Base-by-base conservation (phyloP, 2,329 filamentous ascomycete species). In the Alternaria triticina region DNA sequence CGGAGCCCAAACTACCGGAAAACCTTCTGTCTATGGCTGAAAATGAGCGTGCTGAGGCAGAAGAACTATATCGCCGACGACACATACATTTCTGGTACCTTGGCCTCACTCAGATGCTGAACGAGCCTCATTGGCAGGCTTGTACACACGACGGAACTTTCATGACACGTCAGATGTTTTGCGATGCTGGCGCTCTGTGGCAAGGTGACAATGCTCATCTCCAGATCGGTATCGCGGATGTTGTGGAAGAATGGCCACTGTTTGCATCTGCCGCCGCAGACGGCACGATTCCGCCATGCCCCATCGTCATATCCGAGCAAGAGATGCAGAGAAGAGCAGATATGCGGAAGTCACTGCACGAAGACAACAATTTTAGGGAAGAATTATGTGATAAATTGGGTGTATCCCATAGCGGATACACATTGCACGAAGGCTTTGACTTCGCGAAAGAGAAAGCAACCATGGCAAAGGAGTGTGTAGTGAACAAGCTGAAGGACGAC, bases 1-100 rank as follows among this genome's bases (percentile, higher is more conserved):
- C 51, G 7, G 59, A 64, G 10, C 74, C 74, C 30, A 25, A 52
- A 13, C 70, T 69, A n/a, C 70, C 72, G 22, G 52, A 57, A 22
- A 50, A 69, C 47, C 45, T 74, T 51, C 55, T 67, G 0, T 62
- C 61, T 3, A 50, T 77, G 51, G 57, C 60, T 36, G 62, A 68
- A 36, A 27, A 28, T 27, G 69, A 74, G 17, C 66, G 67, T 49
- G 54, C 51, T 17, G 30, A 28, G 40, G 70, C 55, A n/a, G 60
- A 63, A 17, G 74, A 78, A 47, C 58, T 64, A 15, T 74, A 65
- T 50, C 71, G 75, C 20, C 70, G 71, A 44, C 60, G 73, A n/a
- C 71, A 76, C 33, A 36, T 76, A 23, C 75, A 77, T 30, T 78
- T 71, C 61, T 76, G 69, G 43, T 77, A 79, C 40, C 54, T 78